Base-by-base conservation (phyloP, 208 protist species). In the Wallacemonas sp. region DNA sequence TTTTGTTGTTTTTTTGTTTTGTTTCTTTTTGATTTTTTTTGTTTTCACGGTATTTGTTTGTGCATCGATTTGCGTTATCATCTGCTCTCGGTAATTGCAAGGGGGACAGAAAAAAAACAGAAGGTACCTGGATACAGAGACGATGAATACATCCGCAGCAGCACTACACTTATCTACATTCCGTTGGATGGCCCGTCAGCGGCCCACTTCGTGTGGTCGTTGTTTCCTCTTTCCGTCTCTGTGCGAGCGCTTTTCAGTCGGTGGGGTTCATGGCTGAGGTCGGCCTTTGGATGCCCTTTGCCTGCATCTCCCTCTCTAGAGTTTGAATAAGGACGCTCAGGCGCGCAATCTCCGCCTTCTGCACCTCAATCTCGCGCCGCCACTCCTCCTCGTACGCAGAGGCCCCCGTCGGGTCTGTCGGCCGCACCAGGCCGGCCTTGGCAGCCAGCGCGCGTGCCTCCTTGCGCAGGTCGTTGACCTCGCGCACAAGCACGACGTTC, bases 401-500 rank as follows among this genome's bases (percentile, higher is more conserved):
- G 18, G 78, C 66, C n/a, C 72, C 73, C n/a, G 16, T 65, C 0
- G 80, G 77, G 57, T 89, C 82, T 26, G 81, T 77, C 25, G 70
- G 67, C 10, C 76, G 78, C 68, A 86, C 61, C 41, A 91, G 57
- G 22, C 87, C 76, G 1, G 85, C 84, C 59, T 88, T 84, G 31
- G 75, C 86, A 20, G 86, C 81, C 48, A 97, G 68, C 33, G 84
- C 76, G 59, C 96, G 86, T 25, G 97, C 91, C 78, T 99, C 98
- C 59, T 97, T 92, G 41, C 98, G 89, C 57, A 99, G 79, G 54
- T 98, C 92, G 77, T 99, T 99, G 72, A 99, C 98, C 79, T 99
- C 97, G 52, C 76, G 77, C 55, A 99, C 95, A 4, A 99, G 86
- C 45, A 93, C 79, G 1, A 98, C 93, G 74, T 98, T 99, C 81